Percentiles rank a stretch among this genome's conserved stretches.
These are phyloP conservation scores for Hsuehochloa calcarea DNA, from an alignment of 176 grass and related monocot species.

Conservation along the genomic window DNA sequence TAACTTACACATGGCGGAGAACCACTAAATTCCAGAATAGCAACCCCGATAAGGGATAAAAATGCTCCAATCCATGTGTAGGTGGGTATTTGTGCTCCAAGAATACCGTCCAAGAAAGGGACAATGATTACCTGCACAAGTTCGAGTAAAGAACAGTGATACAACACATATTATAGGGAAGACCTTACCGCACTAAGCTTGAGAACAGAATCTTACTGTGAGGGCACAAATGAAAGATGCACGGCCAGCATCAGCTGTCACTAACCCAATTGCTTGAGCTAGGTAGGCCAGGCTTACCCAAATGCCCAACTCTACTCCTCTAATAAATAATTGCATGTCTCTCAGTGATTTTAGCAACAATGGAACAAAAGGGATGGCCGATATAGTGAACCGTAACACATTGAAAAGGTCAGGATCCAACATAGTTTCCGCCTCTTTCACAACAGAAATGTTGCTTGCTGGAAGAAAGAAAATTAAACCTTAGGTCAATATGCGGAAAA, in stretches of 20 bases:
- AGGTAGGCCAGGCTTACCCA: conserved; percentile 57
- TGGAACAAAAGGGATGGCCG: conserved; percentile 48
- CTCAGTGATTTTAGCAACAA: conserved; percentile 40
- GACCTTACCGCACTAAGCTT: conserved; percentile 3
- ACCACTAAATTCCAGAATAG: conserved; percentile 52
- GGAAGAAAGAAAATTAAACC: background rate
- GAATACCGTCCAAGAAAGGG: conserved; percentile 51
- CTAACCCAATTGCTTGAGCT: conserved; percentile 46
- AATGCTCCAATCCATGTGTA: conserved; percentile 52
- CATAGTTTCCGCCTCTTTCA: conserved; percentile 47
- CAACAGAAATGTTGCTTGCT: conserved; percentile 61
- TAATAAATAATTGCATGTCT: conserved; percentile 36
- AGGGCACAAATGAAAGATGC: conserved; percentile 56
- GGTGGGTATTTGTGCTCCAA: conserved; percentile 47
- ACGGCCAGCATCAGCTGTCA: conserved; percentile 52
- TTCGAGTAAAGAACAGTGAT: conserved; percentile 30
- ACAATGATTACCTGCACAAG: conserved; percentile 52
- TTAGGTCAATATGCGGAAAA: conserved; percentile 11
- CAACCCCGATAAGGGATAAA: conserved; percentile 47
- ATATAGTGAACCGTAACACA: conserved; percentile 49
- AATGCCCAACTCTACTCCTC: conserved; percentile 51
- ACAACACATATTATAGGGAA: conserved; percentile 1
- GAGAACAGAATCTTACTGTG: conserved; percentile 42
- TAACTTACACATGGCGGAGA: conserved; percentile 60
- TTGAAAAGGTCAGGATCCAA: conserved; percentile 63